A percentile compares a stretch with the other conserved stretches of the same genome.
phyloP scores from a whole-genome alignment of 495 filamentous ascomycete species.

The Elasticomyces elasticus region DNA sequence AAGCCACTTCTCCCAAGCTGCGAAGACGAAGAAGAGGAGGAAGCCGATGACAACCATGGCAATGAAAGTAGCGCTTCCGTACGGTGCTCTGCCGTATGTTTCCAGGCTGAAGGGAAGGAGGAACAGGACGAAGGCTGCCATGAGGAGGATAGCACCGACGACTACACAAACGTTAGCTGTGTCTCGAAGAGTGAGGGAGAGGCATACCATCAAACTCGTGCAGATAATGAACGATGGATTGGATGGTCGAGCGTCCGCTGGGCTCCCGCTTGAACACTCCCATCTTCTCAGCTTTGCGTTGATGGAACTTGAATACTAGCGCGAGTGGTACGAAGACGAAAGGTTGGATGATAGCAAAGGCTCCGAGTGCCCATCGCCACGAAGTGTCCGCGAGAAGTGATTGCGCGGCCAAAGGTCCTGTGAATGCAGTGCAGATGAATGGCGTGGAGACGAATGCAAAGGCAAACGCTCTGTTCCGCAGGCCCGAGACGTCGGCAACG shows the following conservation, averaged over 20 bases:
- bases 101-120: constrained; percentile 20
- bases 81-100: neutral
- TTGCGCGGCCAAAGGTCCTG: constrained; percentile 47
- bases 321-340: constrained; percentile 48
- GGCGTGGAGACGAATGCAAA: constrained; percentile 50
- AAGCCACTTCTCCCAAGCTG: constrained; percentile 15
- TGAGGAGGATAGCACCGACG: constrained; percentile 17
- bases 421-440: constrained; percentile 54
- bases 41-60: constrained; percentile 21
- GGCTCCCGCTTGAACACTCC: constrained; percentile 16
- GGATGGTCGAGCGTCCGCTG: constrained; percentile 12
- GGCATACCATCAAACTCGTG: constrained; percentile 23
- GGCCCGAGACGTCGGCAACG: constrained; percentile 57
- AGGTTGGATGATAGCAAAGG: constrained; percentile 47
- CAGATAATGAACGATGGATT: constrained; percentile 17
- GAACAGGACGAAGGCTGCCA: constrained; percentile 15
- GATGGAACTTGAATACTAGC: constrained; percentile 43
- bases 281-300: constrained; percentile 42
- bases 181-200: neutral
- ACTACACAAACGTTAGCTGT: constrained; percentile 10
- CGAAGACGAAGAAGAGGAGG: constrained; percentile 12
- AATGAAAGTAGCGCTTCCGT: constrained; percentile 8
- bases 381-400: constrained; percentile 34
- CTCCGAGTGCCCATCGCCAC: constrained; percentile 51
- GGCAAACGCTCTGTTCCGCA: constrained; percentile 55